Evolutionary conservation across 805 yeast species (phyloP).

Genomic region (Yarrowia alimentaria): DNA sequence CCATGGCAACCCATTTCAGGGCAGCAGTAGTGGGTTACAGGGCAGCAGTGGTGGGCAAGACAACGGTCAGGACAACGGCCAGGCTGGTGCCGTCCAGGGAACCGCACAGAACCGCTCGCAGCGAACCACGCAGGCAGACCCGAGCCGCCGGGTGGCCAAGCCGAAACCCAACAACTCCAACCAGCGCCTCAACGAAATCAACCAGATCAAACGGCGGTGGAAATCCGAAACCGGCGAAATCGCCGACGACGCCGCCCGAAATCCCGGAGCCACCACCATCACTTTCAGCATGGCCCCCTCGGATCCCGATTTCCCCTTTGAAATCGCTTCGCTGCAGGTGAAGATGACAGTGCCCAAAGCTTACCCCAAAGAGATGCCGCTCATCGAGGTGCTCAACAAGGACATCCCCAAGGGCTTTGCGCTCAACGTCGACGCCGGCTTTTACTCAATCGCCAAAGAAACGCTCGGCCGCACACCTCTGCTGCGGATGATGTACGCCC

Average conservation of each 20-base stretch:
- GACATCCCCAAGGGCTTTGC: slow-evolving; percentile 71
- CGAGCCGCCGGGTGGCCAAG: slow-evolving; percentile 1
- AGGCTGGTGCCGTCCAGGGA: neutral
- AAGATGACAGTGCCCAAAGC: slow-evolving; percentile 53
- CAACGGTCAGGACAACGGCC: neutral
- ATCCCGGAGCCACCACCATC: slow-evolving; percentile 20
- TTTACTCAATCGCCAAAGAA: slow-evolving; percentile 45
- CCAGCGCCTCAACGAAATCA: slow-evolving; percentile 28
- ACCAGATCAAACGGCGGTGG: slow-evolving; percentile 31
- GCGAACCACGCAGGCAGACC: slow-evolving; percentile 4
- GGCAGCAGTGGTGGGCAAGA: neutral
- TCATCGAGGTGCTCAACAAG: slow-evolving; percentile 56
- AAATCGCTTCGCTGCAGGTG: slow-evolving; percentile 52
- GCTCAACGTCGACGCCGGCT: slow-evolving; percentile 65
- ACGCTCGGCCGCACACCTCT: slow-evolving; percentile 45
- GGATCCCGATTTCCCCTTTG: slow-evolving; percentile 74
- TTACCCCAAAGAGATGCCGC: slow-evolving; percentile 55
- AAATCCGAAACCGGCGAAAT: slow-evolving; percentile 7
- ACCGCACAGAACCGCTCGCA: too few species aligned
- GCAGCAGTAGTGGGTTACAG: too few species aligned
- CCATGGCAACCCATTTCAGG: too few species aligned
- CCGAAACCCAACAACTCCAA: slow-evolving; percentile 14
- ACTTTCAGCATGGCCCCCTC: slow-evolving; percentile 45
- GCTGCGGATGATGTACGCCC: slow-evolving; percentile 51
- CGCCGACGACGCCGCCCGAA: slow-evolving; percentile 8